These are phyloP conservation scores for Monosporascus sp. DNA, from an alignment of 2,329 filamentous ascomycete species.

Conservation along the genomic window DNA sequence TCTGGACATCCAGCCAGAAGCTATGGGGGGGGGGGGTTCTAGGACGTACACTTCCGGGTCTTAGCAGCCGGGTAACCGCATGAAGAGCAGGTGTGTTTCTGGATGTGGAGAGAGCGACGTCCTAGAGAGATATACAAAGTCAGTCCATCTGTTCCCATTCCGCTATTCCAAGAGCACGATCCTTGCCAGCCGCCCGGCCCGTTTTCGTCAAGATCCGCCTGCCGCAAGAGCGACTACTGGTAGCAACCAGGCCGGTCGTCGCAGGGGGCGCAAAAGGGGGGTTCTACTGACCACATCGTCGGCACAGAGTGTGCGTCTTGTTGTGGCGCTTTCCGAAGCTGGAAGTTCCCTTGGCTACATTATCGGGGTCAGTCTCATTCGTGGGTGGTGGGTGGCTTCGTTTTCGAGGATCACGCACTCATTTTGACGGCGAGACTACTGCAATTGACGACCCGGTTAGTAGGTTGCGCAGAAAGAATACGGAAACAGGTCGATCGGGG, in stretches of 20 bases:
- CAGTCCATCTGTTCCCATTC: slow-evolving; percentile 13
- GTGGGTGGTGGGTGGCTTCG: slow-evolving; percentile 4
- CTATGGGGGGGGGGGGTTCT: slow-evolving; percentile 1
- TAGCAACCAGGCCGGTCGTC: background rate
- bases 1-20: background rate
- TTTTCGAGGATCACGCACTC: slow-evolving; percentile 22
- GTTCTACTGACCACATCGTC: slow-evolving; percentile 82
- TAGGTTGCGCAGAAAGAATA: too few relatives aligned
- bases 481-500: too few relatives aligned
- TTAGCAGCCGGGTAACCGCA: slow-evolving; percentile 98
- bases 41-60: slow-evolving; percentile 91
- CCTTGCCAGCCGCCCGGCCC: background rate
- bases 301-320: slow-evolving; percentile 97
- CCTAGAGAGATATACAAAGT: slow-evolving; percentile 46
- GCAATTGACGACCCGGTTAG: background rate
- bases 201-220: too few relatives aligned
- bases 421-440: slow-evolving; percentile 28
- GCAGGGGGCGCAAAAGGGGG: slow-evolving; percentile 7
- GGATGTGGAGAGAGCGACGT: slow-evolving; percentile 96
- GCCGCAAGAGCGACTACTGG: background rate
- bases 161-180: slow-evolving; percentile 1
- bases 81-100: slow-evolving; percentile 94
- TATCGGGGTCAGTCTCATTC: slow-evolving; percentile 20
- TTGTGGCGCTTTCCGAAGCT: slow-evolving; percentile 65
- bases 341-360: slow-evolving; percentile 31